Base-by-base conservation (phyloP, 2,329 filamentous ascomycete species). In the Aspergillus japonicus region DNA sequence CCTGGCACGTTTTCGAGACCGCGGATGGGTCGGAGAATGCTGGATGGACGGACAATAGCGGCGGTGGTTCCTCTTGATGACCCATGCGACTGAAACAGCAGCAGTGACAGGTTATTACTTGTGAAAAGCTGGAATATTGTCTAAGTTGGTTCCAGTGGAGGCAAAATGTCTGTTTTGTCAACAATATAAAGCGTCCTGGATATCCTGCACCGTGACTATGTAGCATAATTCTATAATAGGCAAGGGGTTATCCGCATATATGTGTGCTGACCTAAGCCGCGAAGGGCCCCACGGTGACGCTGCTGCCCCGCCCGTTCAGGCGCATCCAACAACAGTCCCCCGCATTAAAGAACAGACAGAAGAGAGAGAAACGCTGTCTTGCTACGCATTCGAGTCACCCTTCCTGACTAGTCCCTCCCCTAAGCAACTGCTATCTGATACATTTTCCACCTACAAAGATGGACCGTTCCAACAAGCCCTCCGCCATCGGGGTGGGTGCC, bases 401-500 rank as follows among this genome's bases (percentile, higher is more conserved):
- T n/a, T 44, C 6, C 33, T 35, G 11, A 35, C 14, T 29, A 29
- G 14, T 35, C 1, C 12, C 33, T 35, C 14, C 5, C 12, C 33
- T 16, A 16, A 35, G 12, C 33, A 44, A 5, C 16, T n/a, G 1
- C 5, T 8, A 44, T n/a, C 39, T 44, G 14, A n/a, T n/a, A 8
- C 8, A 44, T 44, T 19, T 6, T 16, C n/a, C 39, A 19, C 2
- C 16, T 29, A 35, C 33, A 12, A 42, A 51, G 26, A 89, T 96
- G 78, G 92, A 96, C 73, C 89, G 93, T 75, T 86, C 88, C 67
- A 91, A 96, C 79, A 95, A 92, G 75, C 91, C 92, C 59, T 83
- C 87, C 56, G 88, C 90, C 44, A 86, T 94, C 70, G 86, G 90
- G 56, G 83, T 91, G 64, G 89, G 90, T 7, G 89, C 90, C 7